phyloP scores from a whole-genome alignment of 306 rosid species.

The Geum urbanum region DNA sequence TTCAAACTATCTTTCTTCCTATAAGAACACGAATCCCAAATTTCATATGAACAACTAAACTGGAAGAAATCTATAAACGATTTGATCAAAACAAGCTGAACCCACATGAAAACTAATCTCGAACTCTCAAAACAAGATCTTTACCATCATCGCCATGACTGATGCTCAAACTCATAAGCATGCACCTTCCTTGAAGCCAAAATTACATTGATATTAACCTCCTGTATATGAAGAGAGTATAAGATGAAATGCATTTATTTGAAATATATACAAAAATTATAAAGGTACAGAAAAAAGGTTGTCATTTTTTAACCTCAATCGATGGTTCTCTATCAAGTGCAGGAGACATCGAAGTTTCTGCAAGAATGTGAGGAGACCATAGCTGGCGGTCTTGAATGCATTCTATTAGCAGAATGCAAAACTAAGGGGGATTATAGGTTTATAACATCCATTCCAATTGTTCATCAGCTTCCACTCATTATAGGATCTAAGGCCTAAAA shows the following conservation, averaged over 20 bases:
- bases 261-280: not conserved
- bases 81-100: too few species aligned
- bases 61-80: too few species aligned
- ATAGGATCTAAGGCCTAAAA: constrained; percentile 66
- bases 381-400: constrained; percentile 47
- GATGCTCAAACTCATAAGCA: too few species aligned
- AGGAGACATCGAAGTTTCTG: constrained; percentile 63
- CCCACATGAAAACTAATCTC: too few species aligned
- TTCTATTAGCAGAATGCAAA: constrained; percentile 46
- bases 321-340: constrained; percentile 39
- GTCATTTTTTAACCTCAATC: constrained; percentile 29
- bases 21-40: too few species aligned
- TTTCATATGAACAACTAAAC: too few species aligned
- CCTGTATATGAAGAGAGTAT: not conserved
- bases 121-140: too few species aligned
- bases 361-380: constrained; percentile 54
- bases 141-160: too few species aligned
- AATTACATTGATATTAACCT: not conserved
- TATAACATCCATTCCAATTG: constrained; percentile 45
- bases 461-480: constrained; percentile 57
- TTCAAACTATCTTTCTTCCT: too few species aligned
- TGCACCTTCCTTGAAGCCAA: too few species aligned
- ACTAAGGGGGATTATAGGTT: constrained; percentile 55
- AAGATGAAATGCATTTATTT: constrained; percentile 11
- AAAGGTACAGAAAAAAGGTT: constrained; percentile 28